Conservation (phyloP, 73 alveolate species). For the Urostyla sp. region DNA sequence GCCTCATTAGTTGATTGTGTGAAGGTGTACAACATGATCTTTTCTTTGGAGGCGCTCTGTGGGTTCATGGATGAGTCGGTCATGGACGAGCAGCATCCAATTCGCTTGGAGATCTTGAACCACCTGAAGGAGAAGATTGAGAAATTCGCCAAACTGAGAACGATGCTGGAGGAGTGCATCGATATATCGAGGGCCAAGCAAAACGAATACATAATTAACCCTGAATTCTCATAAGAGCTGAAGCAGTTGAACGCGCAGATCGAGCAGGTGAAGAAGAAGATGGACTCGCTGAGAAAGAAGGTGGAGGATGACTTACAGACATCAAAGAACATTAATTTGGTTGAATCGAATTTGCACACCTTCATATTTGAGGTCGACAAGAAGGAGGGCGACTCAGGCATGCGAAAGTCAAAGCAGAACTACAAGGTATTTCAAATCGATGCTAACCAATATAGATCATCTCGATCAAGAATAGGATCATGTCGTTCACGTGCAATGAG, state of each 20-base stretch:
- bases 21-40: constrained; percentile 75
- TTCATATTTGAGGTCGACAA: constrained; percentile 85
- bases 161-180: constrained; percentile 83
- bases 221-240: constrained; percentile 77
- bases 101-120: constrained; percentile 49
- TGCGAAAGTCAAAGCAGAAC: constrained; percentile 64
- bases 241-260: constrained; percentile 73
- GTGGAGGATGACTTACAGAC: constrained; percentile 75
- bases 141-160: constrained; percentile 72
- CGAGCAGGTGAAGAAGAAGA: constrained; percentile 61
- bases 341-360: constrained; percentile 73
- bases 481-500: constrained; percentile 77
- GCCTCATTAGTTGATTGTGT: constrained; percentile 87
- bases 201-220: constrained; percentile 83
- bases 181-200: constrained; percentile 79
- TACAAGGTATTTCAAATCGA: too few relatives aligned
- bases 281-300: constrained; percentile 71
- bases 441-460: too few relatives aligned
- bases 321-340: constrained; percentile 63
- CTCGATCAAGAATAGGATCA: constrained; percentile 77
- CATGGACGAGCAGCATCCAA: constrained; percentile 48
- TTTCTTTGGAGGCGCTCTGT: constrained; percentile 53
- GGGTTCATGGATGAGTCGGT: constrained; percentile 48
- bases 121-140: constrained; percentile 66
- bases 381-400: constrained; percentile 81